Evolutionary conservation across 2,329 filamentous ascomycete species (phyloP), one percentile per base, ranked within the genome.

Genomic region (Alternaria gaisen): DNA sequence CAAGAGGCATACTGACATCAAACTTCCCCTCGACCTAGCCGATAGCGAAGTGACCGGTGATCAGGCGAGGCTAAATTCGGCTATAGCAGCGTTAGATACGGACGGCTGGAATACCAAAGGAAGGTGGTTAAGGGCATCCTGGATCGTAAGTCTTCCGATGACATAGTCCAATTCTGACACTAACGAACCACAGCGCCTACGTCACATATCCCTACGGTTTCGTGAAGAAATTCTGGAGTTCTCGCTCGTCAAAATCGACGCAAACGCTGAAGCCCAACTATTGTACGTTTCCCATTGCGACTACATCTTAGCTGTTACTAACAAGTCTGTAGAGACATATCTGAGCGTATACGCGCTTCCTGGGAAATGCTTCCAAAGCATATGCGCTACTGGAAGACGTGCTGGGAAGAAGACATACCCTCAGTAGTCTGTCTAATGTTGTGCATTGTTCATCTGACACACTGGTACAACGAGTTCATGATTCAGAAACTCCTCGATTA

Each of bases 31-130:
- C 3, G 75, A 78, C 38, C 53, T 78, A 8, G 65, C 68, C 14
- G 74, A 77, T 47, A 64, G 72, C 18, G 71, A 75, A 20, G 52
- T 74, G 2, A 68, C 67, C 4, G 64, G 65, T 26, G 61, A 71
- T 11, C 75, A 62, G 24, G 50, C 57, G 10, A 59, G 56, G 0
- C 28, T 75, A 0, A 38, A 61, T 2, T 28, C 50, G 22, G 72
- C 72, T 3, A 70, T 71, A 24, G 46, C 60, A 41, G 50, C 36
- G 10, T 60, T 78, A 7, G 74, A 75, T 41, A 34, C 55, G 9
- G 62, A 72, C 16, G 74, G 74, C 3, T 78, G 75, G 85, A 86
- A 85, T 41, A 73, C 70, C 5, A 61, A 70, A 38, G 58, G 66
- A 5, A 63, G 63, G 20, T 71, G 71, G 60, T 47, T 69, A 5